Base-by-base conservation (phyloP, 768 basidiomycete genomes). In the Myochromella boudieri region DNA sequence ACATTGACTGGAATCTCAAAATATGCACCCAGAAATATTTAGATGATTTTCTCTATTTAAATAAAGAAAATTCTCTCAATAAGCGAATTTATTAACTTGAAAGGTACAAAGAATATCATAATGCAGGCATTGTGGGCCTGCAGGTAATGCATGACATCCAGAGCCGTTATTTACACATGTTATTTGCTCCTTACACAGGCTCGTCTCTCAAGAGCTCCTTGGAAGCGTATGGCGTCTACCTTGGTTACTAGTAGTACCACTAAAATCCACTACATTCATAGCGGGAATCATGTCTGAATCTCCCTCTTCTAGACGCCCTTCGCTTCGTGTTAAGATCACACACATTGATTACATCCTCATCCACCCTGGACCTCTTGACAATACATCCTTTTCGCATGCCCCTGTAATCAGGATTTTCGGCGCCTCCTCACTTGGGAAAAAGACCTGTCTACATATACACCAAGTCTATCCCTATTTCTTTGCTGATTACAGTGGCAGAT, bases 381-480 rank as follows among this genome's bases (percentile, higher is more conserved):
- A 83, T 46, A 63, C 76, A 3, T 65, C 69, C 12, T 76, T 91
- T 20, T 76, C 75, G 9, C 76, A 70, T 21, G 85, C 87, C 17
- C 95, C 95, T 11, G 76, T 94, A 3, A 72, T 98, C 47, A 76
- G 93, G 42, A 85, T 99, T 39, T 97, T 83, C 63, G 97, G 95
- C 11, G 69, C 82, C 10, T 90, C 92, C 1, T 87, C 90, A 4
- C 62, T 67, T 2, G 89, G 91, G 11, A 72, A 82, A 63, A 87
- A 83, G 60, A 80, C 91, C 15, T 95, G 93, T 60, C 77, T 95
- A 11, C 87, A 97, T 70, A 71, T 98, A 31, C 95, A 97, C 63
- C 91, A 94, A 71, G 87, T 88, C 24, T 95, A 87, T 67, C 95
- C 95, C 0, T 99, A 99, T 66, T 84, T 95, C 64, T 95, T 81